Evolutionary conservation across 495 filamentous ascomycete genomes (phyloP), one percentile per base, ranked within the genome.

Genomic region (Pseudevernia furfuracea): DNA sequence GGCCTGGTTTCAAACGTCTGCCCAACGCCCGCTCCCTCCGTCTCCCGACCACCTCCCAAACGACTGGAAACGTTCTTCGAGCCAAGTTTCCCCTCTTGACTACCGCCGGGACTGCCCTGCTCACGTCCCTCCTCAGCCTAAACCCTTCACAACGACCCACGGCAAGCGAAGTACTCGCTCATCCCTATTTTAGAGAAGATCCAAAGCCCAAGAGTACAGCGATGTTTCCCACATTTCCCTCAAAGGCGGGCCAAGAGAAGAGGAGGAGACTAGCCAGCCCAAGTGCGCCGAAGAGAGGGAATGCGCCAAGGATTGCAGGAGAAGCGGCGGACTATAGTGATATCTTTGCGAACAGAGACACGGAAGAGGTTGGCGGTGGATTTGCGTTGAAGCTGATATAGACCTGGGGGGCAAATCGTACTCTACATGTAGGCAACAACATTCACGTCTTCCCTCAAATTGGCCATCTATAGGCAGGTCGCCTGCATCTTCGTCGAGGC

Each of bases 171-270:
- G 84, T 89, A 63, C 83, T 96, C 30, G 73, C 79, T 30, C 92
- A 97, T 74, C 80, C 84, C 49, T 98, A 94, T 73, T 98, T 97
- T 75, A 79, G 76, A 25, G 94, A 97, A 78, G 87, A 96, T 64
- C 94, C 94, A 1, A 87, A 86, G 39, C 89, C 91, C 2, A 96
- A 96, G 75, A 84, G 85, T 30, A 87, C 86, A 72, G 88, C 85
- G 68, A 89, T 95, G 87, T 92, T 95, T 68, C 90, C 90, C 21
- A 92, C 90, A 0, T 98, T 96, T 71, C 94, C 94, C 3, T 92
- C 87, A 58, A 97, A 96, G 75, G 94, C 93, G 0, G 91, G 91
- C 1, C 89, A 93, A 81, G 94, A 98, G 81, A 89, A 87, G 71
- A 74, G 92, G 69, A 78, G 90, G 65, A 77, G 83, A 38, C 74